Percentiles rank a stretch among this genome's conserved stretches.
Evolutionary conservation across 352 stramenopile species (phyloP).

Genomic region (Globisporangium acanthophoron): DNA sequence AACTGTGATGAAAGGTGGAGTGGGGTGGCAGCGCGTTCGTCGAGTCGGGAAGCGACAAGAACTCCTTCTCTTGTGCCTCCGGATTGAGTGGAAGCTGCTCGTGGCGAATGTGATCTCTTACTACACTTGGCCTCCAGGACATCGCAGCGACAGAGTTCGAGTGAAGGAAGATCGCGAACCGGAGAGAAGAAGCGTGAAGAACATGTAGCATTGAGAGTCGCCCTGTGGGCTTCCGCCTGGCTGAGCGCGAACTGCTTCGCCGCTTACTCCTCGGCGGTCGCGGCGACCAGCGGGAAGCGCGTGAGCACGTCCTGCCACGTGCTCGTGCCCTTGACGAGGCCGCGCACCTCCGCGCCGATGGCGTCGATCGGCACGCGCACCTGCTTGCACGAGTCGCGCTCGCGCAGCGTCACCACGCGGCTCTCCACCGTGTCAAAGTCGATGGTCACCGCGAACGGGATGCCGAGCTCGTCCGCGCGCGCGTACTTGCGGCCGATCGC

Average conservation of each 20-base stretch:
- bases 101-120: no score
- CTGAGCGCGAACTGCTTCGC: background rate
- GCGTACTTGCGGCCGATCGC: conserved; percentile 96
- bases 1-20: no score
- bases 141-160: no score
- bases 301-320: conserved; percentile 79
- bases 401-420: conserved; percentile 94
- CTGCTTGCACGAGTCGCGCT: conserved; percentile 97
- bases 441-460: conserved; percentile 98
- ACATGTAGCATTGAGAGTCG: background rate
- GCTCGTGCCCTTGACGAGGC: conserved; percentile 79
- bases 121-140: no score
- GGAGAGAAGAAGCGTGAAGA: background rate
- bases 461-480: conserved; percentile 96
- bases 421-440: conserved; percentile 96
- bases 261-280: conserved; percentile 21
- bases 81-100: no score
- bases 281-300: conserved; percentile 82
- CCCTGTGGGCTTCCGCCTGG: no score
- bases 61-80: no score
- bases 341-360: conserved; percentile 77
- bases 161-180: no score
- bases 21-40: no score
- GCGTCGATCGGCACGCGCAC: conserved; percentile 89
- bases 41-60: no score